Evolutionary conservation across 1,284 basidiomycete genomes (phyloP).

Genomic region (Sphagnurus paluster): DNA sequence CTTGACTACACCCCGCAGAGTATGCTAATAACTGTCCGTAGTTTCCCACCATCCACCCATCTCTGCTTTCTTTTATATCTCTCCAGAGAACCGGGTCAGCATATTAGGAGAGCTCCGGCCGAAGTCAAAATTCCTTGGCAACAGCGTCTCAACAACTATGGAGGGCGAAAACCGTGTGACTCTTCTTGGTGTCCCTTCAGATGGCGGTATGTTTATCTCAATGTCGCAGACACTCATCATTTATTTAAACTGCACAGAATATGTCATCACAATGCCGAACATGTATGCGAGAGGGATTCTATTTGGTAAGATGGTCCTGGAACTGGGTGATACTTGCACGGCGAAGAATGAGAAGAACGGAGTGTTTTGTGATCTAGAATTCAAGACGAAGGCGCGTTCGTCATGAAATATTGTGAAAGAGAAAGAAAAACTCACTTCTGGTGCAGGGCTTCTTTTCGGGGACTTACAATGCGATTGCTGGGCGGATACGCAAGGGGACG

Average conservation of each 20-base stretch:
- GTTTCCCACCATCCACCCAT: conserved; percentile 95
- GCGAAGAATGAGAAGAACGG: conserved; percentile 83
- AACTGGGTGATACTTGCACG: conserved; percentile 90
- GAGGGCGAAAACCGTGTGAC: conserved; percentile 92
- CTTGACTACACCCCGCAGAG: conserved; percentile 2
- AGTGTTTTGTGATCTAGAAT: conserved; percentile 85
- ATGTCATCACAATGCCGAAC: conserved; percentile 92
- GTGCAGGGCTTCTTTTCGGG: conserved; percentile 93
- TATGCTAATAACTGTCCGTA: conserved; percentile 27
- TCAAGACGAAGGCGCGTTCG: conserved; percentile 86
- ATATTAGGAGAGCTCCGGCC: conserved; percentile 95
- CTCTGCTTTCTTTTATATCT: conserved; percentile 96
- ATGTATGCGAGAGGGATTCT: conserved; percentile 98
- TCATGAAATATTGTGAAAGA: neutral
- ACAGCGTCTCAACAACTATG: conserved; percentile 94
- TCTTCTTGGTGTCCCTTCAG: conserved; percentile 78
- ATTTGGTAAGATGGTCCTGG: conserved; percentile 97
- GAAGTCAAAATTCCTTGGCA: conserved; percentile 95
- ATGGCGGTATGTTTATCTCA: conserved; percentile 64
- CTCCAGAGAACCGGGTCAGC: conserved; percentile 81
- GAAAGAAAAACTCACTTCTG: neutral
- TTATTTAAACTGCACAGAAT: conserved; percentile 58
- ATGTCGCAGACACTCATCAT: conserved; percentile 8
- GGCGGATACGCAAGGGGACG: conserved; percentile 70
- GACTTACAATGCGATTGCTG: conserved; percentile 90